Conservation (phyloP, 345 rosid genomes). For the Eucalyptus coolabah region DNA sequence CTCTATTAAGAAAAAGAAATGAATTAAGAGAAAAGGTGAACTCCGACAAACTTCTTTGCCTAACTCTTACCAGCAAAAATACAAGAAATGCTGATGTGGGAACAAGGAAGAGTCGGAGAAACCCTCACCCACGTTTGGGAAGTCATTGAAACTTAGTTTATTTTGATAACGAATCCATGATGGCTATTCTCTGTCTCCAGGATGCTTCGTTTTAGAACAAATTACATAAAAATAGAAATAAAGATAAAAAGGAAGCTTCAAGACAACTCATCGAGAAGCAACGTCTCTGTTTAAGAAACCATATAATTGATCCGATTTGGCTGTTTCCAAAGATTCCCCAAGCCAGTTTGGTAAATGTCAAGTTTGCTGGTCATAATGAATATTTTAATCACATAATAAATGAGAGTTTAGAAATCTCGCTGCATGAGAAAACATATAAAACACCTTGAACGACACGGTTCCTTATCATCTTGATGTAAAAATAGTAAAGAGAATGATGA, state of each 20-base stretch:
- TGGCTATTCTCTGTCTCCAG: neutral
- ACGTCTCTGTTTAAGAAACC: neutral
- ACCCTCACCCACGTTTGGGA: neutral
- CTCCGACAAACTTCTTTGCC: neutral
- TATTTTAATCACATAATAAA: neutral
- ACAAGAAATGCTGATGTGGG: neutral
- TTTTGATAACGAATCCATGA: neutral
- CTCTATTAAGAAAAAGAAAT: neutral
- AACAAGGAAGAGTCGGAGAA: neutral
- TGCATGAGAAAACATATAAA: neutral
- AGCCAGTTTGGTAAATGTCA: neutral
- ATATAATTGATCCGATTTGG: neutral
- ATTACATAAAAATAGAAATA: neutral
- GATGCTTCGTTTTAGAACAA: neutral
- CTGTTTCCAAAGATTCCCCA: neutral
- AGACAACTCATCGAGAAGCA: neutral
- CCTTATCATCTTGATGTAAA: neutral
- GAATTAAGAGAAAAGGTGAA: neutral
- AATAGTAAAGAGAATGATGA: neutral
- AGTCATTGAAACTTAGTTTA: neutral
- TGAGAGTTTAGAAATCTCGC: neutral
- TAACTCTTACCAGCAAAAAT: neutral
- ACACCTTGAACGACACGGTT: neutral
- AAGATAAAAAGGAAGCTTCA: neutral
- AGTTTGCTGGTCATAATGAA: neutral